Conservation (phyloP, 2,329 filamentous ascomycete genomes). For the Byssothecium circinans region DNA sequence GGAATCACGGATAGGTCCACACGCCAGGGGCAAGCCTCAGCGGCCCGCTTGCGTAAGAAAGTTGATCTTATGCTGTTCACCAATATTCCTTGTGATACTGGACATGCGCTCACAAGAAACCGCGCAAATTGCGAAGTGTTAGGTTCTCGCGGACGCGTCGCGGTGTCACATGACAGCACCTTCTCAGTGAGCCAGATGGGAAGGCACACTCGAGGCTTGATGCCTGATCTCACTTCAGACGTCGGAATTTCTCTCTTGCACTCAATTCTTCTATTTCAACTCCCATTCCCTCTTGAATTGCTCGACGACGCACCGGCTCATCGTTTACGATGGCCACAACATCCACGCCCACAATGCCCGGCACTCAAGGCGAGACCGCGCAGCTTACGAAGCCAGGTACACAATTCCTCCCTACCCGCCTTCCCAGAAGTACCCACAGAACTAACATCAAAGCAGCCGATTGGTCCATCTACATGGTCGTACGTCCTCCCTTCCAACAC, state of each 20-base stretch:
- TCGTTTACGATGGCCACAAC: constrained; percentile 3
- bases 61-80: too few species aligned
- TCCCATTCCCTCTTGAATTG: too few species aligned
- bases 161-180: constrained; percentile 3
- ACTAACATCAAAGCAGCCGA: constrained; percentile 6
- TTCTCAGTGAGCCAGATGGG: constrained; percentile 3
- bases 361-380: neutral
- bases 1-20: too few species aligned
- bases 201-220: neutral
- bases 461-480: constrained; percentile 18
- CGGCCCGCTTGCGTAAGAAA: too few species aligned
- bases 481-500: constrained; percentile 12
- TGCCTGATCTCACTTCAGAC: neutral
- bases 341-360: constrained; percentile 5
- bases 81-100: too few species aligned
- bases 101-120: too few species aligned
- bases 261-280: too few species aligned
- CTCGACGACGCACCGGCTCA: neutral
- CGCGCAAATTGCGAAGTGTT: neutral
- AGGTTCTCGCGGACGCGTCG: neutral
- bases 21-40: too few species aligned
- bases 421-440: neutral
- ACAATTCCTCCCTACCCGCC: neutral
- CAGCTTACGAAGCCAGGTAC: constrained; percentile 16
- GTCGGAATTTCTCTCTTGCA: neutral